A percentile compares a stretch with the other conserved stretches of the same genome.
phyloP scores from a whole-genome alignment of 257 asterid genomes.

The Gardenia jasminoides region DNA sequence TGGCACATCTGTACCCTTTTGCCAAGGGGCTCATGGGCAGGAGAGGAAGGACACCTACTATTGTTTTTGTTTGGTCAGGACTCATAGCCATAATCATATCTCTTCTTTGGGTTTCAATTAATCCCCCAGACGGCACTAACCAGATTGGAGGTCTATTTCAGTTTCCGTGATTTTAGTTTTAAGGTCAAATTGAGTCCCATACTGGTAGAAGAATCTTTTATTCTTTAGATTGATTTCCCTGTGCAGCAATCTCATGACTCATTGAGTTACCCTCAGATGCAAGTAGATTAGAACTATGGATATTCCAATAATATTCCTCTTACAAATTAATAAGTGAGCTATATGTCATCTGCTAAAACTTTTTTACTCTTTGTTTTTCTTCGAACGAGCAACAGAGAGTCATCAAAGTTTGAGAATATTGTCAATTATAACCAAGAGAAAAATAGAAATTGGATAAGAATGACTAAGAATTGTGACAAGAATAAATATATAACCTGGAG shows the following conservation, averaged over 20 bases:
- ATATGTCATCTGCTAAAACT: not conserved
- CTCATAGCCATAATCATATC: slow-evolving; percentile 72
- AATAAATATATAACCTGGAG: slow-evolving; percentile 26
- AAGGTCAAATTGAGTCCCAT: not conserved
- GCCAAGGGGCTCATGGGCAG: slow-evolving; percentile 80
- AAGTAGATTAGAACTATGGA: not conserved
- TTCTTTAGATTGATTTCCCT: not conserved
- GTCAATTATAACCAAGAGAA: not conserved
- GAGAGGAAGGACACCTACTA: slow-evolving; percentile 77
- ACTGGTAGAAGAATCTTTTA: not conserved
- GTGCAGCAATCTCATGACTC: not conserved
- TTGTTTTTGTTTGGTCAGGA: slow-evolving; percentile 78
- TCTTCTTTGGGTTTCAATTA: slow-evolving; percentile 66
- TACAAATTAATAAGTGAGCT: not conserved
- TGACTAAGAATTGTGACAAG: slow-evolving; percentile 28
- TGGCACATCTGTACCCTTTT: slow-evolving; percentile 72
- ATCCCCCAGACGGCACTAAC: slow-evolving; percentile 50
- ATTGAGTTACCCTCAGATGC: not conserved
- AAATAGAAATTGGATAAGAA: too few relatives aligned
- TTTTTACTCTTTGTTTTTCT: too few relatives aligned
- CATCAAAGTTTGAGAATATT: not conserved
- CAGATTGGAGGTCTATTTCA: slow-evolving; percentile 73
- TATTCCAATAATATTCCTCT: not conserved
- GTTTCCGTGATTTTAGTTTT: slow-evolving; percentile 37
- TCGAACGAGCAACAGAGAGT: not conserved